Evolutionary conservation across 83 land plant genomes (phyloP).

Genomic region (Picea abies): DNA sequence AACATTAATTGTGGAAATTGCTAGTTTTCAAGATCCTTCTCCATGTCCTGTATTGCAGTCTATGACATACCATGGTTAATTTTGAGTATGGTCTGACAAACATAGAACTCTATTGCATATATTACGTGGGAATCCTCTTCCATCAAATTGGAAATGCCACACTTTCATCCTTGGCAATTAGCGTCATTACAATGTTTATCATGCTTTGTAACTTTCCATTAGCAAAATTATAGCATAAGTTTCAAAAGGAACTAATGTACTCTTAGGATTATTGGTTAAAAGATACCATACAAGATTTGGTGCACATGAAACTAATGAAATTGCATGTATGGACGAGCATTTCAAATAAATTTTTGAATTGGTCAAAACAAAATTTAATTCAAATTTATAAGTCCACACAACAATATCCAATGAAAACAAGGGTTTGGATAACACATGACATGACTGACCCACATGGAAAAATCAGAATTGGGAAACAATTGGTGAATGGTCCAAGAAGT

Average conservation of each 20-base stretch:
- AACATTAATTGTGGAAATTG: too few species aligned
- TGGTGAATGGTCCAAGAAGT: too few species aligned
- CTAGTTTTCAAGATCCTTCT: too few species aligned
- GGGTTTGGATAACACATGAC: too few species aligned
- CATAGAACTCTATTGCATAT: conserved; percentile 60
- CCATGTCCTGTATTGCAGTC: too few species aligned
- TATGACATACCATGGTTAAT: too few species aligned
- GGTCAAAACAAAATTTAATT: too few species aligned
- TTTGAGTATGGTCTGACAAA: too few species aligned
- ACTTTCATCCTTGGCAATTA: conserved; percentile 53
- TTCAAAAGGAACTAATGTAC: conserved; percentile 66
- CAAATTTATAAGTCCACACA: too few species aligned
- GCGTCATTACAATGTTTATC: conserved; percentile 29
- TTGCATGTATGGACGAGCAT: conserved; percentile 83
- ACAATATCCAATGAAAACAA: too few species aligned
- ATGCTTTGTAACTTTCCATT: conserved; percentile 67
- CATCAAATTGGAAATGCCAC: conserved; percentile 76
- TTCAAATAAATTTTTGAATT: conserved; percentile 49
- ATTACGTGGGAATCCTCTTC: conserved; percentile 64
- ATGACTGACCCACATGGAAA: too few species aligned
- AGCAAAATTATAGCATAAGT: conserved; percentile 71
- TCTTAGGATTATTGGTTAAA: conserved; percentile 79
- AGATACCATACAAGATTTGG: conserved; percentile 71
- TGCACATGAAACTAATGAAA: conserved; percentile 83
- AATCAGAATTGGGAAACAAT: too few species aligned